A percentile compares a stretch with the other conserved stretches of the same genome.
Evolutionary conservation across 129 eudicot genomes (phyloP).

Genomic region (Arctium lappa): DNA sequence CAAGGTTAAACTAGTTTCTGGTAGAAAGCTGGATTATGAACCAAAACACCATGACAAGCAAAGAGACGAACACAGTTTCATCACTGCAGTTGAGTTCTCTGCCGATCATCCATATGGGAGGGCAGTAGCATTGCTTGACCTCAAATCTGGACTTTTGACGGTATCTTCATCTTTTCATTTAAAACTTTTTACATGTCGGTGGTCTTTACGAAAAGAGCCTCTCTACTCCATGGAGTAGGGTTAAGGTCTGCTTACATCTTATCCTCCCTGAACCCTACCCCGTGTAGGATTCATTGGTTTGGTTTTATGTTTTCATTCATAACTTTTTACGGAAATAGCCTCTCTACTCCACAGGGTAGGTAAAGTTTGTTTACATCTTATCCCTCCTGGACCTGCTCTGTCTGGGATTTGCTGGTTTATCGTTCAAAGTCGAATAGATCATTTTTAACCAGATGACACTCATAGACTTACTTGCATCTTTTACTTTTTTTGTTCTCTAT

Average conservation of each 20-base stretch:
- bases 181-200: not conserved
- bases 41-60: constrained; percentile 52
- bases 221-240: not conserved
- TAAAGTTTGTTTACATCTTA: no score
- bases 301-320: no score
- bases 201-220: not conserved
- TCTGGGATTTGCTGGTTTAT: no score
- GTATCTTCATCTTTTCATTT: constrained; percentile 29
- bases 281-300: no score
- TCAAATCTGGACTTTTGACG: constrained; percentile 55
- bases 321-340: no score
- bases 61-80: constrained; percentile 43
- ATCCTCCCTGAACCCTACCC: no score
- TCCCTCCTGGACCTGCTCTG: no score
- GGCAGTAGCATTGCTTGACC: constrained; percentile 76
- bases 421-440: no score
- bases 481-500: not conserved
- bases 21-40: constrained; percentile 76
- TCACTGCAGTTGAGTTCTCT: constrained; percentile 83
- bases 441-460: not conserved
- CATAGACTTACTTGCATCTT: not conserved
- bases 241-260: no score
- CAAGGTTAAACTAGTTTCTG: constrained; percentile 67
- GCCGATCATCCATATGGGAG: constrained; percentile 77
- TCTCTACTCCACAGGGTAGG: not conserved